Evolutionary conservation across 1,284 basidiomycete species (phyloP).

Genomic region (Ganoderma multipileum): DNA sequence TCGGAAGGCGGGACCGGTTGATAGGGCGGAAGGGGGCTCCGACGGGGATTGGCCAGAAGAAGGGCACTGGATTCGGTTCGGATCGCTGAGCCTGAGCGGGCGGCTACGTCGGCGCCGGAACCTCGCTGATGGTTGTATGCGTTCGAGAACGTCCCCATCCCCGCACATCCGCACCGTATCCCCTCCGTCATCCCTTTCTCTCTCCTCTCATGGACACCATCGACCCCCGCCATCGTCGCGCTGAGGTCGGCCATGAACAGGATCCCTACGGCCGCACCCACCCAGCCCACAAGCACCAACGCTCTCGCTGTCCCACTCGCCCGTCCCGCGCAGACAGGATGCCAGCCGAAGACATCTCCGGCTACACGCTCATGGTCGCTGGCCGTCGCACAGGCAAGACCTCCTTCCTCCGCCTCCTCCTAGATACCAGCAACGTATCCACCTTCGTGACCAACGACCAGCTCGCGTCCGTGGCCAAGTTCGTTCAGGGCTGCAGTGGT

Average conservation of each 20-base stretch:
- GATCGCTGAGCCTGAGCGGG: conserved; percentile 33
- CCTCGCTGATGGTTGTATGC: conserved; percentile 36
- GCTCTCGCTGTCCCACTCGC: conserved; percentile 29
- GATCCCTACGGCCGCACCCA: conserved; percentile 36
- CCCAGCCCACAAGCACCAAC: conserved; percentile 47
- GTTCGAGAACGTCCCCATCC: conserved; percentile 37
- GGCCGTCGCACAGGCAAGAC: conserved; percentile 81
- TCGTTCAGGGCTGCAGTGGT: conserved; percentile 72
- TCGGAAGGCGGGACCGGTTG: conserved; percentile 33
- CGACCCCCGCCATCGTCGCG: conserved; percentile 54
- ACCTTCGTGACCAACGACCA: conserved; percentile 67
- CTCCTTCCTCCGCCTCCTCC: conserved; percentile 77
- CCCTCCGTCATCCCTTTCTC: conserved; percentile 37
- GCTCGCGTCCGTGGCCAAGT: conserved; percentile 76
- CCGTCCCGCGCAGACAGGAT: conserved; percentile 32
- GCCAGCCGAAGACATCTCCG: conserved; percentile 37
- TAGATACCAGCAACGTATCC: conserved; percentile 75
- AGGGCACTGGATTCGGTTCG: conserved; percentile 27
- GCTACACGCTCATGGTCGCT: conserved; percentile 79
- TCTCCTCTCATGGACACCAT: conserved; percentile 40
- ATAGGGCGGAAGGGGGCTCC: conserved; percentile 32
- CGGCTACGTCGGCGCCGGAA: conserved; percentile 37
- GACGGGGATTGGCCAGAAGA: conserved; percentile 26
- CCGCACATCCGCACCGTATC: conserved; percentile 38
- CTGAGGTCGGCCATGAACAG: conserved; percentile 50